A percentile compares a stretch with the other conserved stretches of the same genome.
These are phyloP conservation scores for Casuarina glauca DNA, from an alignment of 306 rosid species.

Conservation along the genomic window DNA sequence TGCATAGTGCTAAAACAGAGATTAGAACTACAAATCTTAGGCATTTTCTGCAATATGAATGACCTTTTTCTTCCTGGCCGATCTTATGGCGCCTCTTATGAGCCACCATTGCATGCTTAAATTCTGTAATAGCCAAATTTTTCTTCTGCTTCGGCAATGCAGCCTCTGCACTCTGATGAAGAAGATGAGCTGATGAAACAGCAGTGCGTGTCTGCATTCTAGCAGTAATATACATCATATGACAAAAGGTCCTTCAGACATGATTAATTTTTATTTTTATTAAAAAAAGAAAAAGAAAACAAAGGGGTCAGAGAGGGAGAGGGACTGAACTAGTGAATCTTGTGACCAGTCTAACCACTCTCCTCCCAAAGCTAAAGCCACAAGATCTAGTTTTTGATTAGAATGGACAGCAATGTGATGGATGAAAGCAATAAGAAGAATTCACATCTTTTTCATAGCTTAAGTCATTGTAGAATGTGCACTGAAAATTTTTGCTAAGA, in stretches of 20 bases:
- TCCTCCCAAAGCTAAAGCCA: neutral
- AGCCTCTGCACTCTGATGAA: slow-evolving; percentile 68
- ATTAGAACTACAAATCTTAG: neutral
- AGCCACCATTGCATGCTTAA: slow-evolving; percentile 75
- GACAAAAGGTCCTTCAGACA: neutral
- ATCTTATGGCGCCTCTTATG: slow-evolving; percentile 66
- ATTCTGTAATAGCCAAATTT: slow-evolving; percentile 64
- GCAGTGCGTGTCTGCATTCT: slow-evolving; percentile 70
- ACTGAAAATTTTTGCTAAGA: neutral
- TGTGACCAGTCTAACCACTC: neutral
- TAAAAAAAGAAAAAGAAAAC: neutral
- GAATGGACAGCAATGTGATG: neutral
- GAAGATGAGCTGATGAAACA: slow-evolving; percentile 64
- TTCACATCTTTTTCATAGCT: neutral
- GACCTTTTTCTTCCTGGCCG: slow-evolving; percentile 58
- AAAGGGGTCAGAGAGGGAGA: neutral
- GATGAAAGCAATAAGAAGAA: neutral
- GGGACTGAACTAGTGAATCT: neutral
- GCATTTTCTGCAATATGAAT: slow-evolving; percentile 19
- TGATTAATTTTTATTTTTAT: neutral
- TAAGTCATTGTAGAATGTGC: neutral
- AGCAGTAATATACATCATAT: slow-evolving; percentile 24
- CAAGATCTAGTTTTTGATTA: neutral
- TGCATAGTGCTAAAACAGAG: slow-evolving; percentile 1
- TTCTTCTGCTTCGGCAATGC: slow-evolving; percentile 75